Evolutionary conservation across 371 early-diverging fungal species (phyloP), one percentile per base, ranked within the genome.

Genomic region (Syncephalastrum monosporum): DNA sequence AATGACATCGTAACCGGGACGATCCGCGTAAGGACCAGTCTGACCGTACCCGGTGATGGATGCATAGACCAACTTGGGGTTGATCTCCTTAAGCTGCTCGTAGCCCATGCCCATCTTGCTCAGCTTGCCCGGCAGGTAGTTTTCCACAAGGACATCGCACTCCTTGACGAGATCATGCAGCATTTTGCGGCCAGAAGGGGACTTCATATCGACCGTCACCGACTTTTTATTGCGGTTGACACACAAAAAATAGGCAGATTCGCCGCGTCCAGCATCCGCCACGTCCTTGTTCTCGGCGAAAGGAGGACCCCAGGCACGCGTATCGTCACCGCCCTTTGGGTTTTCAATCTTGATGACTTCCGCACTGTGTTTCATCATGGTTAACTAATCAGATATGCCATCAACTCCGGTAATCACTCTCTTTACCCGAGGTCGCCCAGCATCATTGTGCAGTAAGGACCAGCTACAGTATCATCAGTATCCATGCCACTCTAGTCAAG

Each of bases 1-100:
- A 71, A 96, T 93, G 42, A 96, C 93, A 78, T 96, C 96, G 68
- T 95, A 96, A 3, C 97, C 97, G 5, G 95, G 87, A 44, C 85
- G 63, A 8, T 78, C 60, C 2, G 89, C 71, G 62, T 88, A 93
- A 4, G 97, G 95, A 0, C 97, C 97, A 0, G 84, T 85, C 33
- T 87, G 89, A 0, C 97, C 97, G 62, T 96, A 96, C 2, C 93
- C 88, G 44, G 92, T 90, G 49, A 94, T 90, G 15, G 96, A 95
- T 0, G 93, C 87, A 71, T 96, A 96, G 19, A 96, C 78, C 55
- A 96, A 69, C 29, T 82, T 71, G 12, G 93, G 92, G 58, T 95
- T 95, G 14, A 88, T 67, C 42, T 73, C 61, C 2, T 57, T 66
- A 50, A 95, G 46, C 14, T 86, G 76, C 13, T 89, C 78, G 65